Percentiles rank a stretch among this genome's conserved stretches.
Conservation (phyloP, 768 basidiomycete species). For the Termitomyces bulborhizus region DNA sequence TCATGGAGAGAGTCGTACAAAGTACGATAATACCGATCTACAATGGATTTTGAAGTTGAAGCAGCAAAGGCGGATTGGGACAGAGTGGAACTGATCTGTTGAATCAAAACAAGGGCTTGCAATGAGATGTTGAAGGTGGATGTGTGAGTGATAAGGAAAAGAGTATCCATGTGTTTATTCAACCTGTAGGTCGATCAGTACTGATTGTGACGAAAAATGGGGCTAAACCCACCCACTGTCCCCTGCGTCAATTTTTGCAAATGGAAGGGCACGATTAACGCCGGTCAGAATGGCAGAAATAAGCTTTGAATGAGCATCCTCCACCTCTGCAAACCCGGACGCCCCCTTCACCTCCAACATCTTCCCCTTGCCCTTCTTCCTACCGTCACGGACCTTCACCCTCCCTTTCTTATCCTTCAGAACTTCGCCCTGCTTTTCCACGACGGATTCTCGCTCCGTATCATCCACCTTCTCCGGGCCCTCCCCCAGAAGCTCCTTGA, state of each 20-base stretch:
- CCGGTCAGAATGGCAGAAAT: constrained; percentile 90
- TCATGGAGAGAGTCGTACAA: constrained; percentile 90
- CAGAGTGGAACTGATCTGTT: constrained; percentile 67
- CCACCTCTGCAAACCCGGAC: constrained; percentile 67
- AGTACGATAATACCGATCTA: constrained; percentile 71
- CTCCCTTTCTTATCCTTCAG: constrained; percentile 21
- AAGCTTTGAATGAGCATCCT: constrained; percentile 75
- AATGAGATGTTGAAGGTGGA: constrained; percentile 97
- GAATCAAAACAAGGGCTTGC: constrained; percentile 85
- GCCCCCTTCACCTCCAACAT: constrained; percentile 41
- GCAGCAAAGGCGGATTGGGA: constrained; percentile 29
- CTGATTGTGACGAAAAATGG: background rate
- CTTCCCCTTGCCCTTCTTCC: constrained; percentile 30
- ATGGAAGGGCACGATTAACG: constrained; percentile 92
- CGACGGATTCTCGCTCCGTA: constrained; percentile 25
- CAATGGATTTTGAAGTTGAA: constrained; percentile 42
- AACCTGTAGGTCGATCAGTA: constrained; percentile 40
- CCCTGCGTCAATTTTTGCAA: constrained; percentile 72
- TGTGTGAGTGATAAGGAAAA: constrained; percentile 91
- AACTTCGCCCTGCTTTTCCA: constrained; percentile 25
- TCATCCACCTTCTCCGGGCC: constrained; percentile 21
- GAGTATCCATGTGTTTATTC: constrained; percentile 81
- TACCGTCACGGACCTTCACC: constrained; percentile 20
- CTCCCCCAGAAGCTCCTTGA: constrained; percentile 80
- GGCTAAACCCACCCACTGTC: constrained; percentile 48